Evolutionary conservation across 2,329 filamentous ascomycete genomes (phyloP).

Genomic region (Fusarium newnesense): DNA sequence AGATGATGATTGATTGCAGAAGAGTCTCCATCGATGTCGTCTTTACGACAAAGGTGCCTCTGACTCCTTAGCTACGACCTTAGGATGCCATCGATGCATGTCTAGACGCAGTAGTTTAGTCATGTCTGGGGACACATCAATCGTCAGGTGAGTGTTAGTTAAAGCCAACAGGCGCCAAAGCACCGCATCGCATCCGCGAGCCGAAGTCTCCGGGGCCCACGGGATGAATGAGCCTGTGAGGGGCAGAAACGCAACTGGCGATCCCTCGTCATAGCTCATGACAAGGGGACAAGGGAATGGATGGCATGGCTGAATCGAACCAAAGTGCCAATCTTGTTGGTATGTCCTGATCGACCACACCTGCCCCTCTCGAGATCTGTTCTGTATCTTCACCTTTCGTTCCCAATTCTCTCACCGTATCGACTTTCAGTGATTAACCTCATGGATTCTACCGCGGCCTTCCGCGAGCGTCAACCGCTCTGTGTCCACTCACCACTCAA

Average conservation of each 20-base stretch:
- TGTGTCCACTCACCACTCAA: background rate
- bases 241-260: constrained; percentile 31
- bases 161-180: constrained; percentile 33
- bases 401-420: background rate
- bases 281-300: constrained; percentile 3
- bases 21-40: constrained; percentile 2
- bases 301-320: constrained; percentile 1
- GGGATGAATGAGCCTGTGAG: constrained; percentile 12
- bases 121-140: constrained; percentile 13
- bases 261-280: constrained; percentile 40
- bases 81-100: background rate
- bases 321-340: constrained; percentile 26
- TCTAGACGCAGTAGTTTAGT: background rate
- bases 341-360: constrained; percentile 28
- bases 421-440: background rate
- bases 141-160: constrained; percentile 41
- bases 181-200: constrained; percentile 39
- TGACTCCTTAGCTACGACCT: background rate
- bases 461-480: constrained; percentile 24
- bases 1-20: constrained; percentile 18
- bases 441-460: constrained; percentile 11
- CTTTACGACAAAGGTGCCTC: constrained; percentile 11
- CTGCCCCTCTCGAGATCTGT: constrained; percentile 14
- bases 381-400: background rate
- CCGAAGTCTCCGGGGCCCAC: constrained; percentile 40